Evolutionary conservation across 768 basidiomycete species (phyloP), one percentile per base, ranked within the genome.

Genomic region (Trametes maxima): DNA sequence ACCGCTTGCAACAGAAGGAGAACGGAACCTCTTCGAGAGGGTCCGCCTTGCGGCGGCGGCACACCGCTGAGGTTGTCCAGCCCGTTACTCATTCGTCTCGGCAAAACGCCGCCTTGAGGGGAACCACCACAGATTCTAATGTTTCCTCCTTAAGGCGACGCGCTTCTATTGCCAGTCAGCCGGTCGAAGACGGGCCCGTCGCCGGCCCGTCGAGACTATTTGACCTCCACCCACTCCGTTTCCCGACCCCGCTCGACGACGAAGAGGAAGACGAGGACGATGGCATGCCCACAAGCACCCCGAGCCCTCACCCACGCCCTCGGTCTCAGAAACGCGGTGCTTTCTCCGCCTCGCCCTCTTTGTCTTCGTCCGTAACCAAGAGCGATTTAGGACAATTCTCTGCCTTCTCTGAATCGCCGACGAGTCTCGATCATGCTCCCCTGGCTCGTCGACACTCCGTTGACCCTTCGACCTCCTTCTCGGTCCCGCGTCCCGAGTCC

Each of bases 211-310:
- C 60, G 39, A 47, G 25, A 24, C 11, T 12, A 7, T 50, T 6
- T 16, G 10, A 21, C 33, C 17, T 36, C 19, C 3, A 6, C 2
- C 6, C 42, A 1, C 5, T 49, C 8, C 5, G 1, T 14, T 40
- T 44, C 37, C 7, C 36, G 10, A 24, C 12, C 6, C 12, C 21
- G 4, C 19, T 12, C 5, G 36, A 11, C 12, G 37, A 51, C 12
- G 50, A 48, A 47, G n/a, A 42, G 0, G 51, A 19, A 1, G 55
- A 62, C 8, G 51, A 46, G 3, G 45, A 62, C 25, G 44, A 46
- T 4, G 51, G 37, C 21, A 28, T 45, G 36, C 56, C 56, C 1
- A 54, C 61, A 4, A 57, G 56, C 50, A 62, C 61, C 1, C 61
- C 61, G 13, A 62, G 56, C 4, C 61, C 61, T 0, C 56, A 55